Evolutionary conservation across 805 yeast genomes (phyloP).

Genomic region (Priceomyces carsonii): DNA sequence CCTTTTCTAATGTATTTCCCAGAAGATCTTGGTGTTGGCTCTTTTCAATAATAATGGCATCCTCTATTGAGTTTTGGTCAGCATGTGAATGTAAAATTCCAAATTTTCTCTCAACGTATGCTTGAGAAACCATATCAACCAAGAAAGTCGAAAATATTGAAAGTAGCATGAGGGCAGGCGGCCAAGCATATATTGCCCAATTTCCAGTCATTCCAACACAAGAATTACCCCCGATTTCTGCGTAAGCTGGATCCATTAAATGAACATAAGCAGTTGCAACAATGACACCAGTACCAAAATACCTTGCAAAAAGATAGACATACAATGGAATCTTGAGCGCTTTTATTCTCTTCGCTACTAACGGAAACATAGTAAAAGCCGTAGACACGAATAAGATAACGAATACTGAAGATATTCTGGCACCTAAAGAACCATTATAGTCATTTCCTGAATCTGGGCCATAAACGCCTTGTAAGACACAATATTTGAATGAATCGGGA

Average conservation of each 20-base stretch:
- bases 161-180: conserved; percentile 52
- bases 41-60: conserved; percentile 9
- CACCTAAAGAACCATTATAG: conserved; percentile 34
- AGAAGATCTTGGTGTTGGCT: not conserved
- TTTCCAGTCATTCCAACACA: conserved; percentile 45
- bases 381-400: conserved; percentile 57
- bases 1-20: no score
- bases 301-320: conserved; percentile 47
- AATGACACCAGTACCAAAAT: conserved; percentile 37
- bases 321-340: conserved; percentile 58
- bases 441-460: conserved; percentile 40
- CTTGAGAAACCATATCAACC: conserved; percentile 49
- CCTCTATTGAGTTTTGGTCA: conserved; percentile 23
- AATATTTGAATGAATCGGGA: conserved; percentile 39
- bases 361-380: conserved; percentile 61
- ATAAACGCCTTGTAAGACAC: conserved; percentile 43
- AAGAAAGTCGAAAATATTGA: conserved; percentile 47
- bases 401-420: conserved; percentile 34
- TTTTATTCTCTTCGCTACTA: conserved; percentile 59
- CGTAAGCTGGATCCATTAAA: conserved; percentile 29
- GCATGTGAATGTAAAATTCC: conserved; percentile 21
- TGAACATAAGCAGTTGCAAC: conserved; percentile 38
- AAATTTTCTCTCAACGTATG: conserved; percentile 37
- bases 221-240: conserved; percentile 10
- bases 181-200: conserved; percentile 58